Conservation (phyloP, 2,329 filamentous ascomycete genomes). For the Chalaropsis thielavioides region DNA sequence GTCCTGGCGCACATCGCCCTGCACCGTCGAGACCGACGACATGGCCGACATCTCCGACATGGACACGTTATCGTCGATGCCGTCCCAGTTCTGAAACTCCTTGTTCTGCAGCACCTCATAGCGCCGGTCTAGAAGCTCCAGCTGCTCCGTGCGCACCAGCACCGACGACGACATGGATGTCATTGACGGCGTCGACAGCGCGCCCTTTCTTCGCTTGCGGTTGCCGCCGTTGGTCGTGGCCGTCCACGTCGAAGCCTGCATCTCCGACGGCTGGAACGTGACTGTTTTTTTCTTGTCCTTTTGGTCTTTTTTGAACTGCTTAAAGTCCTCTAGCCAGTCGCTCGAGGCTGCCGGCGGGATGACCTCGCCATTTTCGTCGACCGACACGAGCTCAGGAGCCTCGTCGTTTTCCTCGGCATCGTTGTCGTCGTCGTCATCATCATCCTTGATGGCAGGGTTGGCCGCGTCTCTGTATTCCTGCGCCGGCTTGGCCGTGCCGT, state of each 20-base stretch:
- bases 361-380: constrained; percentile 28
- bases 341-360: constrained; percentile 46
- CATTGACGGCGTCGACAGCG: constrained; percentile 69
- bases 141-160: constrained; percentile 72
- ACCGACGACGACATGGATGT: constrained; percentile 90
- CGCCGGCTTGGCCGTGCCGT: constrained; percentile 70
- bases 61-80: constrained; percentile 31
- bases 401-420: constrained; percentile 23
- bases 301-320: constrained; percentile 80
- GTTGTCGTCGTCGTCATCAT: constrained; percentile 11
- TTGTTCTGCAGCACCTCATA: constrained; percentile 78
- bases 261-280: constrained; percentile 39
- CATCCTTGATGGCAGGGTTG: constrained; percentile 8
- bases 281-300: constrained; percentile 30
- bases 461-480: constrained; percentile 36
- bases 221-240: constrained; percentile 67
- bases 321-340: constrained; percentile 84
- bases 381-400: constrained; percentile 35
- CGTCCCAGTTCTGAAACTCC: constrained; percentile 39
- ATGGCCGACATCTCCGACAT: constrained; percentile 44
- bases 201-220: constrained; percentile 89
- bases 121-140: constrained; percentile 70
- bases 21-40: constrained; percentile 51
- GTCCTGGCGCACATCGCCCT: constrained; percentile 55
- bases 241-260: constrained; percentile 57